Percentiles rank a stretch among this genome's conserved stretches.
Evolutionary conservation across 495 filamentous ascomycete genomes (phyloP).

Genomic region (Aspergillus carlsbadensis): DNA sequence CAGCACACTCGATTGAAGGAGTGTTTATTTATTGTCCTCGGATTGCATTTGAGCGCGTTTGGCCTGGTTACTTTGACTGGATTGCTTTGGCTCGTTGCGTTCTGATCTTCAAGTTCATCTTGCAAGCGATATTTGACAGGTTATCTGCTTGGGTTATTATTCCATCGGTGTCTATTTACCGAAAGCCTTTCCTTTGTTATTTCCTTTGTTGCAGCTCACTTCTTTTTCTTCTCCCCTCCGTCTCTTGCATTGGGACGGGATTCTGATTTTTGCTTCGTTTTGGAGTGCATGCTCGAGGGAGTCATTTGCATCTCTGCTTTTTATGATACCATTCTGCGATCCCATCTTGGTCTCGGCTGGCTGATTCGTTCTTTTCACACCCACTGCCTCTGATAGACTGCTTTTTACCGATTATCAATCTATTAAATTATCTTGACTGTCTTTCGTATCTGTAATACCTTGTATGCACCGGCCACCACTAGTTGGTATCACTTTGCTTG

Average conservation of each 20-base stretch:
- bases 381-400: not conserved
- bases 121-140: conserved; percentile 9
- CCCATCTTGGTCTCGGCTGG: conserved; percentile 17
- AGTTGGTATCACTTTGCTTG: no score
- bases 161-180: conserved; percentile 4
- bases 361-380: conserved; percentile 18
- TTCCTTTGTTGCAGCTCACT: conserved; percentile 5
- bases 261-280: conserved; percentile 25
- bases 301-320: conserved; percentile 24
- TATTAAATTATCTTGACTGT: no score
- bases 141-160: not conserved
- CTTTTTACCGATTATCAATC: no score
- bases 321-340: conserved; percentile 48
- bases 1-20: not conserved
- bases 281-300: conserved; percentile 25
- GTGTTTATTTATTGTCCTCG: conserved; percentile 9
- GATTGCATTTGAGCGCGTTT: conserved; percentile 31
- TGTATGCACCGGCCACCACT: no score
- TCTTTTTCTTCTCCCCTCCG: conserved; percentile 17
- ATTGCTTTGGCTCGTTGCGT: conserved; percentile 26
- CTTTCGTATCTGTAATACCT: no score
- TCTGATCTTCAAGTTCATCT: conserved; percentile 1
- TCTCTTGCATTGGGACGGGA: conserved; percentile 28
- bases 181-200: conserved; percentile 28
- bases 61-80: conserved; percentile 17